A percentile compares a stretch with the other conserved stretches of the same genome.
phyloP scores from a whole-genome alignment of 495 filamentous ascomycete species.

The Hypoxylon rickii region DNA sequence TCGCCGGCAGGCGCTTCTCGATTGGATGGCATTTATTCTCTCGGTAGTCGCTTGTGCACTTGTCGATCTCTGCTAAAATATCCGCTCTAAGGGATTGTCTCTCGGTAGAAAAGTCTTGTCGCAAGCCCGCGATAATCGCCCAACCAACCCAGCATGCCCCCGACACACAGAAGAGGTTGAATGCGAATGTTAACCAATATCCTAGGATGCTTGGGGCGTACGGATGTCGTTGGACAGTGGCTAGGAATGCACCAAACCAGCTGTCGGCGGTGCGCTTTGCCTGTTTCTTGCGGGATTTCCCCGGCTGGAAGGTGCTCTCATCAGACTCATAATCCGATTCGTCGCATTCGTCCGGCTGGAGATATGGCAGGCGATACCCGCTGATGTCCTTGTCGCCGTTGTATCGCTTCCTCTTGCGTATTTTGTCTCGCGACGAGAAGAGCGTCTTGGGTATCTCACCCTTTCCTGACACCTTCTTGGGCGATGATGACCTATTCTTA shows the following conservation, averaged over 20 bases:
- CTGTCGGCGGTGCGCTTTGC: conserved; percentile 41
- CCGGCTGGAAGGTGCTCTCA: conserved; percentile 40
- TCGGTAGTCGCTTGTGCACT: conserved; percentile 69
- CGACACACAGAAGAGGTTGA: conserved; percentile 75
- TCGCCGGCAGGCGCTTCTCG: conserved; percentile 66
- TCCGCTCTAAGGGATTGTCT: conserved; percentile 64
- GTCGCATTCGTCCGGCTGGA: conserved; percentile 54
- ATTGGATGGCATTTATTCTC: conserved; percentile 71
- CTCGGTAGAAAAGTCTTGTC: conserved; percentile 73
- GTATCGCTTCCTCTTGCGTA: conserved; percentile 52
- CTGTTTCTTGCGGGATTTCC: conserved; percentile 35
- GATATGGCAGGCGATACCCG: conserved; percentile 44
- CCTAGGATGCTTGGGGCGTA: conserved; percentile 85
- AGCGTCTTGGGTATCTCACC: conserved; percentile 46
- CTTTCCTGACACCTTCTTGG: conserved; percentile 50
- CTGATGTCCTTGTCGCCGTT: conserved; percentile 49
- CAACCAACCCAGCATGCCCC: conserved; percentile 72
- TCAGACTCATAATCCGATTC: conserved; percentile 63
- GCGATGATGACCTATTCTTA: conserved; percentile 44
- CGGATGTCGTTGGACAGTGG: conserved; percentile 76
- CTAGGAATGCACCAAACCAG: conserved; percentile 63
- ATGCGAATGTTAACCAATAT: conserved; percentile 77
- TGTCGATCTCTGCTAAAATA: conserved; percentile 71
- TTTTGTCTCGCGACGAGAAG: conserved; percentile 41
- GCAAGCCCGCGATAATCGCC: conserved; percentile 70